Evolutionary conservation across 345 rosid genomes (phyloP).

Genomic region (Heritiera fomes): DNA sequence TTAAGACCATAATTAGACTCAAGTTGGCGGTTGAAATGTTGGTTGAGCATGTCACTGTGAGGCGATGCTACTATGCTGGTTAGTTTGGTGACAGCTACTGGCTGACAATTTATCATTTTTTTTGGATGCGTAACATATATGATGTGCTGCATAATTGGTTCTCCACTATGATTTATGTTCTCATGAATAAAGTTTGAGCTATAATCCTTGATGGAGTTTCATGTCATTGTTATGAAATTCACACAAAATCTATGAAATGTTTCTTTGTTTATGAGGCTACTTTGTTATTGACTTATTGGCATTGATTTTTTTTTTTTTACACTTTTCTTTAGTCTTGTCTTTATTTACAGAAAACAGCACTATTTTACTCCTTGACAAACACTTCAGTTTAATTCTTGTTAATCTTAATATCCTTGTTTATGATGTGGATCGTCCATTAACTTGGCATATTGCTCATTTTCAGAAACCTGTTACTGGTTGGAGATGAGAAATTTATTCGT

Average conservation of each 20-base stretch:
- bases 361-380: not conserved
- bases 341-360: not conserved
- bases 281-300: not conserved
- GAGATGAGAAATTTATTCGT: not conserved
- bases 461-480: not conserved
- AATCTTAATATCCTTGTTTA: not conserved
- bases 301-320: not conserved
- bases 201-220: not conserved
- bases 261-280: not conserved
- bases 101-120: not conserved
- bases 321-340: not conserved
- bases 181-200: not conserved
- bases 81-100: not conserved
- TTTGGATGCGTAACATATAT: not conserved
- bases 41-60: not conserved
- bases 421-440: not conserved
- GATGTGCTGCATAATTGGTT: not conserved
- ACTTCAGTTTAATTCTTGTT: not conserved
- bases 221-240: not conserved
- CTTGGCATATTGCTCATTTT: not conserved
- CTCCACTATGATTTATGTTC: not conserved
- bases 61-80: not conserved
- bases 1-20: not conserved
- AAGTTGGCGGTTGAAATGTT: not conserved
- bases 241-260: not conserved